Percentiles rank a stretch among this genome's conserved stretches.
Evolutionary conservation across 768 basidiomycete species (phyloP).

Genomic region (Pisolithus microcarpus): DNA sequence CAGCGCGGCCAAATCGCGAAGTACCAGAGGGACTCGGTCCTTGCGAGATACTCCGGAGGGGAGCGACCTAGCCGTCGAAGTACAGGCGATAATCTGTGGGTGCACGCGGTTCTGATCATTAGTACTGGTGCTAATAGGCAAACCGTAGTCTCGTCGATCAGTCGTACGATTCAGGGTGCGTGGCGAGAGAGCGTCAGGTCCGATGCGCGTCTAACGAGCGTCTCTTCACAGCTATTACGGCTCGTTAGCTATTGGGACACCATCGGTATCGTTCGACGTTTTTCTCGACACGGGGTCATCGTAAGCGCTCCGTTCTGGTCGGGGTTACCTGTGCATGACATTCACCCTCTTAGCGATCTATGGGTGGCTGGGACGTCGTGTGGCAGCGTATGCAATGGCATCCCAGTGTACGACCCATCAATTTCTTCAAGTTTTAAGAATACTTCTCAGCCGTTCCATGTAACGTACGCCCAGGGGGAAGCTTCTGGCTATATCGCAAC

Average conservation of each 20-base stretch:
- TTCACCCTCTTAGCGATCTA: slow-evolving; percentile 30
- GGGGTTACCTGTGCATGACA: background rate
- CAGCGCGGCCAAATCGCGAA: slow-evolving; percentile 31
- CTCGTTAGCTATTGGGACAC: slow-evolving; percentile 38
- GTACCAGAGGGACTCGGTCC: slow-evolving; percentile 34
- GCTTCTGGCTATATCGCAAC: slow-evolving; percentile 39
- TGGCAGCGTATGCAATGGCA: slow-evolving; percentile 22
- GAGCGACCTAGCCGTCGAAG: slow-evolving; percentile 31
- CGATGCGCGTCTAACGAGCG: slow-evolving; percentile 1
- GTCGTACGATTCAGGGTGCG: slow-evolving; percentile 56
- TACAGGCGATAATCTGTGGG: slow-evolving; percentile 47
- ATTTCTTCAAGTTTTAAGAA: slow-evolving; percentile 34
- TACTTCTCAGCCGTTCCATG: slow-evolving; percentile 29
- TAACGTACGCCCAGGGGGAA: slow-evolving; percentile 42
- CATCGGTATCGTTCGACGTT: slow-evolving; percentile 39
- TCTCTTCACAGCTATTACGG: slow-evolving; percentile 28
- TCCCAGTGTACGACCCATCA: slow-evolving; percentile 26
- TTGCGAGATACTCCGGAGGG: slow-evolving; percentile 40
- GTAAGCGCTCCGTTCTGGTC: slow-evolving; percentile 10
- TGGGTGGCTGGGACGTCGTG: slow-evolving; percentile 41
- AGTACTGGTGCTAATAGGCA: slow-evolving; percentile 2
- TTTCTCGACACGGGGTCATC: slow-evolving; percentile 48
- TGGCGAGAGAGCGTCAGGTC: background rate
- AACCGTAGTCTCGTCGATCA: slow-evolving; percentile 53
- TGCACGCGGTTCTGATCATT: slow-evolving; percentile 1